Base-by-base conservation (phyloP, 352 stramenopile species). In the Globisporangium paroecandrum region DNA sequence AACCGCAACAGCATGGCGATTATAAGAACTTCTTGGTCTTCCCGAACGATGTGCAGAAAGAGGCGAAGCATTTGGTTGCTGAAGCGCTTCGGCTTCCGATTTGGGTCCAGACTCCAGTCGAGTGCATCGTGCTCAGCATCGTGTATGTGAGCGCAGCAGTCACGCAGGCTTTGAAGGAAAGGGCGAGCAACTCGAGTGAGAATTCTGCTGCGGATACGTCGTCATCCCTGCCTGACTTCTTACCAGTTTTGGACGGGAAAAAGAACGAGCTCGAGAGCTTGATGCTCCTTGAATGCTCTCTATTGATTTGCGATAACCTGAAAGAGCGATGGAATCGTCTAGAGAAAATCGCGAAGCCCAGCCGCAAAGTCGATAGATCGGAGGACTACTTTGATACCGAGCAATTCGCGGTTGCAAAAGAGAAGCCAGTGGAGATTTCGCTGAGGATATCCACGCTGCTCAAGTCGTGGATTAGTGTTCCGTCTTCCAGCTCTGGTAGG, bases 91-190 rank as follows among this genome's bases (percentile, higher is more conserved):
- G 71, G 5, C 76, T 93, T 29, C 71, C 79, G 0, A 80, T 94
- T 56, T 94, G 86, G 86, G 85, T 75, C 8, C 79, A 82, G 53
- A 83, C 68, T 20, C 65, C 81, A 6, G 78, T 86, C 38, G 81
- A 89, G 51, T 94, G 85, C 29, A 75, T 94, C 1, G 78, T 89
- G 18, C 68, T 94, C 3, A 89, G 83, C 53, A 74, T 91, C 22
- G 47, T 87, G 9, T 94, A 94, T 49, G 74, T 94, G 9, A 89
- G 81, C 41, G 76, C 82, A 58, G 85, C 85, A 9, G 82, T 81
- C 2, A 77, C 63, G 6, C 70, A 83, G 32, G 79, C 67, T 0
- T 46, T 90, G 38, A 80, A 68, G 27, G 62, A 76, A 6, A 53
- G 46, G 18, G 59, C 55, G 24, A 58, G 47, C 0, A 55, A 34